A percentile compares a stretch with the other conserved stretches of the same genome.
These are phyloP conservation scores for Isoetes taiwanensis DNA, from an alignment of 75 land plant species.

Conservation along the genomic window DNA sequence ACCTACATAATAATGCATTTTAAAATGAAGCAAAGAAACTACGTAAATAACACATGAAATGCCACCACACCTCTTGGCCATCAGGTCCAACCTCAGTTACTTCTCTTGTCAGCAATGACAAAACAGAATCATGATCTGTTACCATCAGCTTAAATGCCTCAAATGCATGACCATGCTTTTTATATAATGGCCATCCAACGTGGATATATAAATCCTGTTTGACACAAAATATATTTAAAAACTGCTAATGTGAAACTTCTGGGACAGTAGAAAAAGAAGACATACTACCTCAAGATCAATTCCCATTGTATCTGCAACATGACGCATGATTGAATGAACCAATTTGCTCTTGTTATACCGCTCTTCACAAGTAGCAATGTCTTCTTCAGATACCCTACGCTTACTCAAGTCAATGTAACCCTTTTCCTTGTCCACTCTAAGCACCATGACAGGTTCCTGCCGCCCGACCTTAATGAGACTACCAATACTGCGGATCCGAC, in stretches of 20 bases:
- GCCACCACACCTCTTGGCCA: slow-evolving; percentile 62
- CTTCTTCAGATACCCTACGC: slow-evolving; percentile 86
- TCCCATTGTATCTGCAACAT: slow-evolving; percentile 80
- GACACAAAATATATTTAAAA: neutral
- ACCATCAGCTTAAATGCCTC: slow-evolving; percentile 96
- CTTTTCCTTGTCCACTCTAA: slow-evolving; percentile 89
- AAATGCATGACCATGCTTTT: slow-evolving; percentile 90
- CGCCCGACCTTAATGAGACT: slow-evolving; percentile 89
- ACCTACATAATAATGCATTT: slow-evolving; percentile 26
- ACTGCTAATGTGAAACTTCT: neutral
- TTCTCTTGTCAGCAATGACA: slow-evolving; percentile 66
- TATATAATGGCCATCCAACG: slow-evolving; percentile 91
- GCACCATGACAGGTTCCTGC: slow-evolving; percentile 91
- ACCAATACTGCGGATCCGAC: slow-evolving; percentile 79
- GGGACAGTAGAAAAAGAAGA: neutral
- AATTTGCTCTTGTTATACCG: slow-evolving; percentile 95
- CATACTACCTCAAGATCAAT: slow-evolving; percentile 69
- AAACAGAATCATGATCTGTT: slow-evolving; percentile 73
- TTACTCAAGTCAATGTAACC: slow-evolving; percentile 93
- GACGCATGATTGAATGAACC: slow-evolving; percentile 97
- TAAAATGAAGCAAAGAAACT: no score
- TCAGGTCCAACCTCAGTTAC: slow-evolving; percentile 78
- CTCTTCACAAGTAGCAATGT: slow-evolving; percentile 77
- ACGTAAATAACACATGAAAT: no score
- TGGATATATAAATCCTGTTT: slow-evolving; percentile 70